A percentile compares a stretch with the other conserved stretches of the same genome.
These are phyloP conservation scores for Entomortierella chlamydospora DNA, from an alignment of 192 early-diverging fungal species.

Conservation along the genomic window DNA sequence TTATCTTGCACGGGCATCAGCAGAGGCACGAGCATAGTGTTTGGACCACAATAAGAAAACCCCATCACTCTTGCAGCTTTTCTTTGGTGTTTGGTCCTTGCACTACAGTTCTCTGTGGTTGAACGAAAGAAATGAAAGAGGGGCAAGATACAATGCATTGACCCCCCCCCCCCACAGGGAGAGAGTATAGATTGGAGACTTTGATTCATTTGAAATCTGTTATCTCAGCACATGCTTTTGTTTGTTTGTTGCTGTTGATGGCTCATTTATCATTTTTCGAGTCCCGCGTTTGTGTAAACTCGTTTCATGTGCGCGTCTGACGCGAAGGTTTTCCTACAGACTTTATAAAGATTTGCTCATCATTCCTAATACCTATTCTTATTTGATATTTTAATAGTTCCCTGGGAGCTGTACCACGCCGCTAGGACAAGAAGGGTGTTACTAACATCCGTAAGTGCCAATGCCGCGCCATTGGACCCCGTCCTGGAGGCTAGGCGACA, in stretches of 20 bases:
- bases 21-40: no score
- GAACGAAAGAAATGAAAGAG: no score
- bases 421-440: constrained; percentile 60
- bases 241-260: not conserved
- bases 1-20: not conserved
- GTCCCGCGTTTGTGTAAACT: constrained; percentile 8
- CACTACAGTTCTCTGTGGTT: no score
- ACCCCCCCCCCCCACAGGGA: no score
- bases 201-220: no score
- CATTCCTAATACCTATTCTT: not conserved
- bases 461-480: constrained; percentile 36
- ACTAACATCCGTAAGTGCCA: constrained; percentile 40
- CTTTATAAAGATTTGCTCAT: constrained; percentile 9
- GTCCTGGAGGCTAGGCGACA: constrained; percentile 38
- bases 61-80: not conserved
- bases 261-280: not conserved
- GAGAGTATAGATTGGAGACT: no score
- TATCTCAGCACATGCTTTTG: not conserved
- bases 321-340: no score
- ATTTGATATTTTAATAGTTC: constrained; percentile 49
- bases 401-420: constrained; percentile 70
- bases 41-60: no score
- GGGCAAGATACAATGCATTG: no score
- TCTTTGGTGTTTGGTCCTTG: not conserved
- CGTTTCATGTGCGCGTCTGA: constrained; percentile 5